Evolutionary conservation across 805 yeast species (phyloP).

Genomic region (Blastobotrys attinorum): DNA sequence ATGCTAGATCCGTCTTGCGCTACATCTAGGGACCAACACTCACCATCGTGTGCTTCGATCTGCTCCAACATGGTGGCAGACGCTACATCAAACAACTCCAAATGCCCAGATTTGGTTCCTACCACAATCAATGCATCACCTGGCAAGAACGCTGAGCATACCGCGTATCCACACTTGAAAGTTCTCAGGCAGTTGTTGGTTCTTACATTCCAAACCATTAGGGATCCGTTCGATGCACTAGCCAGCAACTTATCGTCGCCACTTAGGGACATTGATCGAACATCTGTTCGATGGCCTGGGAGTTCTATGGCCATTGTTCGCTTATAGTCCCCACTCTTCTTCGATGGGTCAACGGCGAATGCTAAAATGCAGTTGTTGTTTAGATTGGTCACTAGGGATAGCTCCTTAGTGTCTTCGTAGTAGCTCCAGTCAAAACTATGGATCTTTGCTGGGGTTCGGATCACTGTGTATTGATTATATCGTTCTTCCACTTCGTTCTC

Average conservation of each 20-base stretch:
- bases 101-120: conserved; percentile 81
- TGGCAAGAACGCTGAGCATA: conserved; percentile 75
- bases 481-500: conserved; percentile 27
- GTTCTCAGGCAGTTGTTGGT: conserved; percentile 74
- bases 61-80: conserved; percentile 65
- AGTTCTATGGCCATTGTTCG: conserved; percentile 54
- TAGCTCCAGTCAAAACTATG: conserved; percentile 58
- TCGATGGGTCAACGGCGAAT: conserved; percentile 48
- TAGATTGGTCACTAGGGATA: conserved; percentile 59
- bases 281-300: conserved; percentile 84
- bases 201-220: conserved; percentile 81
- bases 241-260: conserved; percentile 74
- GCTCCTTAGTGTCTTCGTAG: conserved; percentile 28
- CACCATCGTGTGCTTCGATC: conserved; percentile 63
- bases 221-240: conserved; percentile 82
- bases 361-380: conserved; percentile 70
- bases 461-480: conserved; percentile 58
- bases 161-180: conserved; percentile 81
- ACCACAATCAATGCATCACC: conserved; percentile 83
- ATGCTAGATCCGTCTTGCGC: conserved; percentile 78
- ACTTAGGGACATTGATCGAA: conserved; percentile 75
- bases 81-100: conserved; percentile 81
- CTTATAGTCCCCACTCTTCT: conserved; percentile 28
- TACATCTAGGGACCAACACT: conserved; percentile 87
- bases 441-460: conserved; percentile 59